These are phyloP conservation scores for Litchi chinensis DNA, from an alignment of 345 rosid species.

Conservation along the genomic window DNA sequence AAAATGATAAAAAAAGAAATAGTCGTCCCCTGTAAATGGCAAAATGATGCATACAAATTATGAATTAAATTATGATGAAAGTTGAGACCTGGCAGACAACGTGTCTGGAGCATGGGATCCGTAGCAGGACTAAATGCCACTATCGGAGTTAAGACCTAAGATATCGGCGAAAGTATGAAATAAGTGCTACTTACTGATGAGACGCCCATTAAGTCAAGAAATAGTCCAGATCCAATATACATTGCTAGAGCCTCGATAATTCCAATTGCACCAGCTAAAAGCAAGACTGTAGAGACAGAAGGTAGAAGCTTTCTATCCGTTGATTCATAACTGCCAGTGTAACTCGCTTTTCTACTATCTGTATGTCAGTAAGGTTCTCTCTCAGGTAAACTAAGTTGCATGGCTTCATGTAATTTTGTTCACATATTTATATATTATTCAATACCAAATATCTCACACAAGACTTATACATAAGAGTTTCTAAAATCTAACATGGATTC, in stretches of 20 bases:
- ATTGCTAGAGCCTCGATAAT: conserved; percentile 35
- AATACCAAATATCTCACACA: not conserved
- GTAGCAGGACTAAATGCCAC: conserved; percentile 3
- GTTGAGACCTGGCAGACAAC: not conserved
- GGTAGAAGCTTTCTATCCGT: conserved; percentile 29
- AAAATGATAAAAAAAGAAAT: conserved; percentile 21
- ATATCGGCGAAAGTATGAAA: not conserved
- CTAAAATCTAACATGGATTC: not conserved
- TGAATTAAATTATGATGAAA: not conserved
- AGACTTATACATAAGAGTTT: not conserved
- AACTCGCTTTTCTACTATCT: conserved; percentile 4
- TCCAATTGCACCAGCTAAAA: conserved; percentile 36
- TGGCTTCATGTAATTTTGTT: not conserved
- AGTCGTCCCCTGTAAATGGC: conserved; percentile 4
- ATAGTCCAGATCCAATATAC: conserved; percentile 38
- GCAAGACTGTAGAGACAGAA: conserved; percentile 41
- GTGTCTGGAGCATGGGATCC: conserved; percentile 6
- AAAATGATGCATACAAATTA: conserved; percentile 6
- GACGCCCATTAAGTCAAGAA: conserved; percentile 37
- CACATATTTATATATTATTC: not conserved
- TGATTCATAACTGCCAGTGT: conserved; percentile 5
- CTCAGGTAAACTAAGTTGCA: not conserved
- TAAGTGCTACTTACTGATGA: conserved; percentile 30
- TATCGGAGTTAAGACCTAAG: not conserved
- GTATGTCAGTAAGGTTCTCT: conserved; percentile 7